Base-by-base conservation (phyloP, 2,329 filamentous ascomycete genomes). In the Nemania abortiva region DNA sequence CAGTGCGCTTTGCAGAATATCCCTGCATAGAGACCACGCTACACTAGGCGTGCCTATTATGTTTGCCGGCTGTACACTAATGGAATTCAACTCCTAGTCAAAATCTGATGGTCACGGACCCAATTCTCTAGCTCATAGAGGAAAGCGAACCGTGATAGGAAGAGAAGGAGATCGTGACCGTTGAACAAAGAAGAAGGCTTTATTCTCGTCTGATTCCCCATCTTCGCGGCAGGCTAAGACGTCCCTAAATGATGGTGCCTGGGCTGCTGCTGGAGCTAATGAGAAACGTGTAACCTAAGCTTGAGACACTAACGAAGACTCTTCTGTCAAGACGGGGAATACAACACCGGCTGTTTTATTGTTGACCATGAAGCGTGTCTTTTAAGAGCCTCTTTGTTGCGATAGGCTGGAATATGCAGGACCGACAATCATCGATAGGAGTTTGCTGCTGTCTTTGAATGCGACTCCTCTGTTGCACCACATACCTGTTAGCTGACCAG, bases 1-100 rank as follows among this genome's bases (percentile, higher is more conserved):
- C 74, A 71, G 73, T 75, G 71, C 66, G 69, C 69, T 72, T 73
- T 70, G 68, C 64, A 72, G 67, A 63, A 64, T 69, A 67, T 60
- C 68, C 59, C 59, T 70, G 70, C 66, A 73, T 63, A 63, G 63
- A 61, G 64, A 70, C 68, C 52, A 27, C n/a, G 29, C 31, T 31
- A 63, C 34, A 50, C 55, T 58, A 7, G 34, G 34, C 11, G 11
- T 37, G 34, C 34, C 34, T 37, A 37, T 6, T 7, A 54, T 55
- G 24, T 27, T 27, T 27, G 62, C 56, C 31, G 66, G 50, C 60
- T 57, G 27, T 39, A 5, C 57, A 56, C 27, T 37, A 62, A 52
- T 42, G 49, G 34, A 49, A 45, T 63, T 42, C 37, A 59, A 66
- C 37, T 60, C 61, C 50, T 49, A 42, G 59, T 29, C 27, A 37